These are phyloP conservation scores for Venturia asperata DNA, from an alignment of 2,329 filamentous ascomycete genomes.

Conservation along the genomic window DNA sequence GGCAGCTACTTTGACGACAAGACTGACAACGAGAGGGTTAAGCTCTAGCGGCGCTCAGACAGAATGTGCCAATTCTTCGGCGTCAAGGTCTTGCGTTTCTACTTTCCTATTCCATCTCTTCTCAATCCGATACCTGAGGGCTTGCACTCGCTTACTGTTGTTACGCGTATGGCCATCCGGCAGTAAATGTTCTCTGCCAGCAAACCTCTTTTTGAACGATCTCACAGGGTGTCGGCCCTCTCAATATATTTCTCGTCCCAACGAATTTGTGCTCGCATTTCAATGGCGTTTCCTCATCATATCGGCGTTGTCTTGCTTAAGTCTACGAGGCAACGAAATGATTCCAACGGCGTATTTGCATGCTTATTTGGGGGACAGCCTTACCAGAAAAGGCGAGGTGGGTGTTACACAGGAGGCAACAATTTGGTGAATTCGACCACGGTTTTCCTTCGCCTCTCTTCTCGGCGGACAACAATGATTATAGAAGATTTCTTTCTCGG, in stretches of 20 bases:
- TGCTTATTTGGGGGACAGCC: neutral
- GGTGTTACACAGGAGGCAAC: neutral
- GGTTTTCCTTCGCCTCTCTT: neutral
- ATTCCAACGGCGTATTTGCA: too few species aligned
- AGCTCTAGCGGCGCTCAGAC: neutral
- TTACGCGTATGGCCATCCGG: neutral
- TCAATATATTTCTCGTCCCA: neutral
- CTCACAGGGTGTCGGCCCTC: neutral
- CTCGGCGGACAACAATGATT: neutral
- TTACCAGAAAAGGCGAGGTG: neutral
- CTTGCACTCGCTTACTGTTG: neutral
- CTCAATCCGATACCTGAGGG: neutral
- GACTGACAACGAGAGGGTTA: neutral
- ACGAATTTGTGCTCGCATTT: neutral
- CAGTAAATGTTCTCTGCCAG: neutral
- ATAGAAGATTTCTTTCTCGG: neutral
- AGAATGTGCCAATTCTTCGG: neutral
- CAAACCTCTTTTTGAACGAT: neutral
- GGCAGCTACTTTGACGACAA: slow-evolving; percentile 2
- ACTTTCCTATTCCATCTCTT: neutral
- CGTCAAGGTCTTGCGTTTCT: neutral
- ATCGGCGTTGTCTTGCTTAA: neutral
- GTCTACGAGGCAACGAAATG: neutral
- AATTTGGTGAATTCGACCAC: neutral
- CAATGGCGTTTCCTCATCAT: neutral